These are phyloP conservation scores for Dothiorella sarmentorum DNA, from an alignment of 2,329 filamentous ascomycete genomes.

Conservation along the genomic window DNA sequence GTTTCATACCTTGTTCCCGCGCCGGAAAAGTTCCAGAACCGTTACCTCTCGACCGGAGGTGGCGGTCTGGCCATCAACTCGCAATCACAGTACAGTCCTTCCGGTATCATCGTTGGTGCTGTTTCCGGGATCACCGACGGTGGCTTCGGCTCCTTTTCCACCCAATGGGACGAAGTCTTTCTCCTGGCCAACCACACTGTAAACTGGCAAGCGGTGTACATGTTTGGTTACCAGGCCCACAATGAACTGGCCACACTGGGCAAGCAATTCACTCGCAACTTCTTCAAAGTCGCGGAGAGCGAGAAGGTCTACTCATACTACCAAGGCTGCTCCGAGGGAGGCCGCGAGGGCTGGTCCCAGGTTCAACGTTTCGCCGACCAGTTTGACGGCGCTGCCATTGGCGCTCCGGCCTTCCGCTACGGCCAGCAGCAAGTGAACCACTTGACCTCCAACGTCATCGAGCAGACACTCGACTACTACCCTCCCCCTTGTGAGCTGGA, in stretches of 20 bases:
- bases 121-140: conserved; percentile 50
- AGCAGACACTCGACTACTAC: conserved; percentile 40
- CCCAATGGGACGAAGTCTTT: conserved; percentile 34
- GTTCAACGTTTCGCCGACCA: conserved; percentile 50
- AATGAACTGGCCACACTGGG: conserved; percentile 52
- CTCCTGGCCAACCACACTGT: conserved; percentile 45
- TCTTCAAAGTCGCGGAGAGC: conserved; percentile 31
- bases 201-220: conserved; percentile 50
- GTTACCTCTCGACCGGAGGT: conserved; percentile 47
- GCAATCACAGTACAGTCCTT: conserved; percentile 32
- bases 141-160: conserved; percentile 50
- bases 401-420: conserved; percentile 48
- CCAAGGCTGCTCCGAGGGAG: conserved; percentile 56
- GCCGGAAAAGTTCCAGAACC: conserved; percentile 43
- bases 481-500: conserved; percentile 47
- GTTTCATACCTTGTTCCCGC: conserved; percentile 45
- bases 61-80: conserved; percentile 48
- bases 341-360: conserved; percentile 48
- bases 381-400: conserved; percentile 47
- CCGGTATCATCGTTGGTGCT: conserved; percentile 46
- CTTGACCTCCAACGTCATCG: conserved; percentile 39
- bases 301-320: conserved; percentile 48
- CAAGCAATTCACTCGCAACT: conserved; percentile 42
- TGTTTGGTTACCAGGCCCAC: conserved; percentile 51
- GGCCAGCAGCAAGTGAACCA: conserved; percentile 47